Conservation (phyloP, 2,329 filamentous ascomycete genomes). For the Monilinia aucupariae region DNA sequence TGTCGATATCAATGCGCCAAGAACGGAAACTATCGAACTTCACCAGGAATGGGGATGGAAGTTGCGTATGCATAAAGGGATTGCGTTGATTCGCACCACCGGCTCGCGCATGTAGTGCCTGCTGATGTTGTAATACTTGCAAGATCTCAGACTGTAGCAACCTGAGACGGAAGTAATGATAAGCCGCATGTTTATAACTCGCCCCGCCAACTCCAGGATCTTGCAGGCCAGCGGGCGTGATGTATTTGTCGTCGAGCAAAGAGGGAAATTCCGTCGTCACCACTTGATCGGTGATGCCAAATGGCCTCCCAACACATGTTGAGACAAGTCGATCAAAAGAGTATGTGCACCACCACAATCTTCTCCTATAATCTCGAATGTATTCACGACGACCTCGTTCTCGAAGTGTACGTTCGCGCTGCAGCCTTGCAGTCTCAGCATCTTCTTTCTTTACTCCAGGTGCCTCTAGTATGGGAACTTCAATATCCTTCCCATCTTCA, state of each 20-base stretch:
- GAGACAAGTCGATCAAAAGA: slow-evolving; percentile 92
- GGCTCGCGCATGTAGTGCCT: slow-evolving; percentile 71
- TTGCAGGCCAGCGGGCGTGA: slow-evolving; percentile 71
- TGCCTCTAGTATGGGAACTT: slow-evolving; percentile 51
- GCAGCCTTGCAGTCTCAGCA: slow-evolving; percentile 33
- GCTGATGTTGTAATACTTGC: slow-evolving; percentile 87
- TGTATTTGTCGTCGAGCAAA: slow-evolving; percentile 78
- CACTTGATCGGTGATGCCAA: slow-evolving; percentile 92
- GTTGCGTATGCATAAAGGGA: slow-evolving; percentile 68
- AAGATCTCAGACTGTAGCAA: slow-evolving; percentile 91
- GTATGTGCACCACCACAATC: slow-evolving; percentile 97
- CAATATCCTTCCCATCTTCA: slow-evolving; percentile 70
- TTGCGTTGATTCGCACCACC: slow-evolving; percentile 59
- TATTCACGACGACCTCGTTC: slow-evolving; percentile 71
- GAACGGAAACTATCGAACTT: slow-evolving; percentile 79
- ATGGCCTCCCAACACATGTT: slow-evolving; percentile 86
- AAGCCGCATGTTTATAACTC: slow-evolving; percentile 84
- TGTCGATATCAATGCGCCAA: slow-evolving; percentile 85
- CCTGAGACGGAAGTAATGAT: slow-evolving; percentile 87
- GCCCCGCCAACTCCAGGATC: slow-evolving; percentile 57
- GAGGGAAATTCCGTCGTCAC: slow-evolving; percentile 95
- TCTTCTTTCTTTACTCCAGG: slow-evolving; percentile 35
- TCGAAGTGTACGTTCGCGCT: slow-evolving; percentile 36
- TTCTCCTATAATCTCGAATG: slow-evolving; percentile 75
- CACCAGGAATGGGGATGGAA: slow-evolving; percentile 79